Evolutionary conservation across 306 rosid genomes (phyloP).

Genomic region (Vachellia pachyceras): DNA sequence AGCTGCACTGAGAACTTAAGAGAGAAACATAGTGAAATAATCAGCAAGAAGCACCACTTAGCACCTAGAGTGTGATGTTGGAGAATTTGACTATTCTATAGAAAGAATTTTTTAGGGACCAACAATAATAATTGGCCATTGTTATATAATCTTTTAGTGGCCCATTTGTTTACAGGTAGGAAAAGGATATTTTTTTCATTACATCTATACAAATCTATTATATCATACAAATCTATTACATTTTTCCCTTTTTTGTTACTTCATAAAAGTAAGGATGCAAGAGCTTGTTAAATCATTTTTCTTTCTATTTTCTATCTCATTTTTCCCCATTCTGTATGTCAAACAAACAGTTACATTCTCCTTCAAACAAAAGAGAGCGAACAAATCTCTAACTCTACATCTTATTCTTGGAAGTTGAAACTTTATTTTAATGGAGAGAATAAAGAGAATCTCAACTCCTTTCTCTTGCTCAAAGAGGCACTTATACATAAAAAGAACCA

Average conservation of each 20-base stretch:
- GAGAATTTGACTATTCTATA: not conserved
- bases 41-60: not conserved
- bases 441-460: constrained; percentile 2
- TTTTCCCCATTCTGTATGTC: not conserved
- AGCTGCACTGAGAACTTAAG: not conserved
- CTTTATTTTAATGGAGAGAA: not conserved
- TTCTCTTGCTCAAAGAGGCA: not conserved
- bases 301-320: not conserved
- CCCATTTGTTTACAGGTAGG: not conserved
- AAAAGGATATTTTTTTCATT: not conserved
- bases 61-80: not conserved
- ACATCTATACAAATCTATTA: not conserved
- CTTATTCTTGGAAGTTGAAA: no score
- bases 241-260: not conserved
- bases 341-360: not conserved
- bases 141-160: not conserved
- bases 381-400: not conserved
- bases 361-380: not conserved
- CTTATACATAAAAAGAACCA: not conserved
- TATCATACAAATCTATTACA: not conserved
- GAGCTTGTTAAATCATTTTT: not conserved
- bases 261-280: not conserved
- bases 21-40: not conserved
- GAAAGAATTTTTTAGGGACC: not conserved
- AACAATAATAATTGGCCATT: not conserved